These are phyloP conservation scores for Cladosporium oxysporum DNA, from an alignment of 2,329 filamentous ascomycete species.

Conservation along the genomic window DNA sequence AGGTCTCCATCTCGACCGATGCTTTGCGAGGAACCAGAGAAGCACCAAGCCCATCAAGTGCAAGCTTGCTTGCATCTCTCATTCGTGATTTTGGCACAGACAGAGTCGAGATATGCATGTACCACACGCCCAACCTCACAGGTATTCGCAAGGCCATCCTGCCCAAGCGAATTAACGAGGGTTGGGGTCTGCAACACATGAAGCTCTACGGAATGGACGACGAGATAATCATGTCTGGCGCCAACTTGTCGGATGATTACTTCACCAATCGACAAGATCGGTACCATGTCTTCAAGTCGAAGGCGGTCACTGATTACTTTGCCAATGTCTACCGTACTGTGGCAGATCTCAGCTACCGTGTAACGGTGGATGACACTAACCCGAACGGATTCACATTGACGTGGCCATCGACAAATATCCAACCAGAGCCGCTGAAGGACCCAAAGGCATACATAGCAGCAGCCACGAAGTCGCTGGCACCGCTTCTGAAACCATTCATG, in stretches of 20 bases:
- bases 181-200: conserved; percentile 98
- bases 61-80: conserved; percentile 83
- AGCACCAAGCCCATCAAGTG: conserved; percentile 80
- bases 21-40: conserved; percentile 89
- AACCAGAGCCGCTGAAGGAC: conserved; percentile 71
- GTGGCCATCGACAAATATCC: conserved; percentile 76
- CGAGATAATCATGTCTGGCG: conserved; percentile 92
- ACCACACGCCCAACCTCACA: conserved; percentile 93
- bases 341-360: conserved; percentile 76
- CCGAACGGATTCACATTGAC: conserved; percentile 55
- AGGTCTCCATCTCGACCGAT: conserved; percentile 87
- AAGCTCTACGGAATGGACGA: conserved; percentile 96
- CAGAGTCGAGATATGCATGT: conserved; percentile 92
- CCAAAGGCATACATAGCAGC: conserved; percentile 68
- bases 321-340: conserved; percentile 73
- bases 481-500: conserved; percentile 59
- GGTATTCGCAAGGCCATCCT: conserved; percentile 81
- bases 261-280: conserved; percentile 95
- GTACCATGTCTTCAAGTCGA: conserved; percentile 86
- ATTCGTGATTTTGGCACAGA: conserved; percentile 79
- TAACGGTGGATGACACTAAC: conserved; percentile 60
- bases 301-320: conserved; percentile 80
- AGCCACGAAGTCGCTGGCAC: conserved; percentile 66
- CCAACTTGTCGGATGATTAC: conserved; percentile 90
- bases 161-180: conserved; percentile 91